phyloP scores from a whole-genome alignment of 805 yeast genomes.

The Starmerella sp. region DNA sequence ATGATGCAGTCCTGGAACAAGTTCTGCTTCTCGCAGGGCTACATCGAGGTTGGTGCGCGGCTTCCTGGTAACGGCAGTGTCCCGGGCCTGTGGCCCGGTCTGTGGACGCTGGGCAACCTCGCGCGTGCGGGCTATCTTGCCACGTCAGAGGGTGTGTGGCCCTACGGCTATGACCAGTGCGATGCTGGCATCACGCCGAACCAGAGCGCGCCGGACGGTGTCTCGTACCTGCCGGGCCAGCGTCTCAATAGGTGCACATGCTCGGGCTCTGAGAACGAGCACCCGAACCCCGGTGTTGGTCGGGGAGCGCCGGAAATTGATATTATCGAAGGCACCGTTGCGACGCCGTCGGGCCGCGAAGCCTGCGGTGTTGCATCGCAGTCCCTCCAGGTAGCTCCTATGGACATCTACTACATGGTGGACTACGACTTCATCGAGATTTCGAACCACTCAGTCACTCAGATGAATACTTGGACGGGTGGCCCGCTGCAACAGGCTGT shows the following conservation, averaged over 20 bases:
- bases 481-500: slow-evolving; percentile 92
- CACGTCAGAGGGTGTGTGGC: slow-evolving; percentile 90
- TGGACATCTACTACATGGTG: slow-evolving; percentile 88
- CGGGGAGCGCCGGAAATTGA: slow-evolving; percentile 97
- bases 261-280: slow-evolving; percentile 50
- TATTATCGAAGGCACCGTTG: slow-evolving; percentile 70
- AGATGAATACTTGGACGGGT: slow-evolving; percentile 81
- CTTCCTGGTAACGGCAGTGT: slow-evolving; percentile 70
- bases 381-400: slow-evolving; percentile 85
- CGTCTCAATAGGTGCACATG: slow-evolving; percentile 68
- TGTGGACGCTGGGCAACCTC: slow-evolving; percentile 88
- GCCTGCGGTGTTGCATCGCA: slow-evolving; percentile 54
- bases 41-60: slow-evolving; percentile 60
- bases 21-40: slow-evolving; percentile 78
- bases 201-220: slow-evolving; percentile 83
- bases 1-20: slow-evolving; percentile 91
- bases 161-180: slow-evolving; percentile 74
- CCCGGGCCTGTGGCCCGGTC: slow-evolving; percentile 91
- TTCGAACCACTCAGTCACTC: slow-evolving; percentile 54
- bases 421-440: slow-evolving; percentile 73
- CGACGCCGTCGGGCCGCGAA: slow-evolving; percentile 26
- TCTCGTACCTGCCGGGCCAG: slow-evolving; percentile 79
- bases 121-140: slow-evolving; percentile 87
- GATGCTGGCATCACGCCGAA: slow-evolving; percentile 93
- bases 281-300: slow-evolving; percentile 78